Percentiles rank a stretch among this genome's conserved stretches.
These are phyloP conservation scores for Dactylellina cionopaga DNA, from an alignment of 2,329 filamentous ascomycete species.

Conservation along the genomic window DNA sequence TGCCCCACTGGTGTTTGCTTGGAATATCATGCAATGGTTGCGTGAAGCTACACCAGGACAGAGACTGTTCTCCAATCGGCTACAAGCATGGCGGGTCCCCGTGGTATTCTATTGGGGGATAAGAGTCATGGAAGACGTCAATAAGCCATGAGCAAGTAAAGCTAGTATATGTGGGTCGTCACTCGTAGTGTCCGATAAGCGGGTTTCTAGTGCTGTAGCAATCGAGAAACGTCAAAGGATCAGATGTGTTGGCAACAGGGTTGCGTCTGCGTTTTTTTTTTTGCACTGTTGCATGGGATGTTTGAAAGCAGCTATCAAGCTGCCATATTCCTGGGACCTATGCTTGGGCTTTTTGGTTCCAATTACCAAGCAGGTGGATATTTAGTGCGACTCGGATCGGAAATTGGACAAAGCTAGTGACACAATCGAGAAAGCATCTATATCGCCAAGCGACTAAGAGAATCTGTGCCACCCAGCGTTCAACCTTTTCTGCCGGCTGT, in stretches of 20 bases:
- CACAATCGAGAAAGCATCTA: not conserved
- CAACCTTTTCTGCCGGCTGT: no score
- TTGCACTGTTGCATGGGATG: not conserved
- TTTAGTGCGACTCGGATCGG: not conserved
- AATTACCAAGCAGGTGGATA: constrained; percentile 47
- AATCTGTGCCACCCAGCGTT: no score
- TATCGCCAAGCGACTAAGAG: no score
- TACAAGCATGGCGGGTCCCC: constrained; percentile 12
- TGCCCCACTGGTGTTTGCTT: no score
- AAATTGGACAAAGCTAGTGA: constrained; percentile 5
- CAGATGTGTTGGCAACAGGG: constrained; percentile 8
- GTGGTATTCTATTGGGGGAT: constrained; percentile 5
- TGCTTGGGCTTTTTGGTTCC: constrained; percentile 10
- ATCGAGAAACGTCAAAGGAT: not conserved
- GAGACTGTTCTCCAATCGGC: no score
- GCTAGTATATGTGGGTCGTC: not conserved
- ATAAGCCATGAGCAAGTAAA: not conserved
- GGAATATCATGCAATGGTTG: constrained; percentile 21
- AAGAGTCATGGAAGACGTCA: constrained; percentile 16
- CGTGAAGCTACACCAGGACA: not conserved
- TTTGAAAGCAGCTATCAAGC: not conserved
- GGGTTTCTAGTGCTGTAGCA: not conserved
- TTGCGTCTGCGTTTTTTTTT: constrained; percentile 30
- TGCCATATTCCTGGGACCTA: not conserved
- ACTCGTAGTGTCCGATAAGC: not conserved